phyloP scores from a whole-genome alignment of 768 basidiomycete genomes.

The Baorangia bicolor region DNA sequence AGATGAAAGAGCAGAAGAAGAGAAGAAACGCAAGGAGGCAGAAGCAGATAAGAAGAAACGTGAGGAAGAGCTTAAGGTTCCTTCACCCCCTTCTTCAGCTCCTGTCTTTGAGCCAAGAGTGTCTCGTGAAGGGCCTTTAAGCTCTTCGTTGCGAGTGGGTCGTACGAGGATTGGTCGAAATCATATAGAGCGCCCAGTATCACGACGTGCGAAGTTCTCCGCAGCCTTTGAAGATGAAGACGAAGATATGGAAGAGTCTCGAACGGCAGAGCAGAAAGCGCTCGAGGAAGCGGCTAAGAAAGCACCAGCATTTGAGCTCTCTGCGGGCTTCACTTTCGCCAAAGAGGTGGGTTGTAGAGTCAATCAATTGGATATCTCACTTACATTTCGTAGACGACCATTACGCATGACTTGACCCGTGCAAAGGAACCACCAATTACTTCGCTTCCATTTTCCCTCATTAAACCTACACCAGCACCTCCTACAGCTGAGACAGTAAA shows the following conservation, averaged over 20 bases:
- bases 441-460: slow-evolving; percentile 64
- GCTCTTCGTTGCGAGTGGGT: slow-evolving; percentile 66
- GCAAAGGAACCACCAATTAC: slow-evolving; percentile 68
- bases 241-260: slow-evolving; percentile 42
- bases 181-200: slow-evolving; percentile 58
- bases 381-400: slow-evolving; percentile 29
- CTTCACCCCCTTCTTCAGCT: slow-evolving; percentile 13
- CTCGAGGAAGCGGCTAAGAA: slow-evolving; percentile 57
- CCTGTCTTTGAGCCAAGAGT: slow-evolving; percentile 22
- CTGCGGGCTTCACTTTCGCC: slow-evolving; percentile 66
- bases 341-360: slow-evolving; percentile 46
- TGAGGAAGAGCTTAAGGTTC: slow-evolving; percentile 19
- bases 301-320: slow-evolving; percentile 56
- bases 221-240: slow-evolving; percentile 57
- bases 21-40: slow-evolving; percentile 19
- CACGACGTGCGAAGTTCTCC: slow-evolving; percentile 58
- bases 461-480: slow-evolving; percentile 32
- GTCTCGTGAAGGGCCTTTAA: slow-evolving; percentile 18
- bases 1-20: slow-evolving; percentile 33
- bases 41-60: slow-evolving; percentile 18
- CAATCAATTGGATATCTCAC: not conserved
- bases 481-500: slow-evolving; percentile 13
- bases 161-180: slow-evolving; percentile 55
- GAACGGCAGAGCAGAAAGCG: slow-evolving; percentile 42
- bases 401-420: slow-evolving; percentile 40